Evolutionary conservation across 2,329 filamentous ascomycete genomes (phyloP), one percentile per base, ranked within the genome.

Genomic region (Phoma sp.): DNA sequence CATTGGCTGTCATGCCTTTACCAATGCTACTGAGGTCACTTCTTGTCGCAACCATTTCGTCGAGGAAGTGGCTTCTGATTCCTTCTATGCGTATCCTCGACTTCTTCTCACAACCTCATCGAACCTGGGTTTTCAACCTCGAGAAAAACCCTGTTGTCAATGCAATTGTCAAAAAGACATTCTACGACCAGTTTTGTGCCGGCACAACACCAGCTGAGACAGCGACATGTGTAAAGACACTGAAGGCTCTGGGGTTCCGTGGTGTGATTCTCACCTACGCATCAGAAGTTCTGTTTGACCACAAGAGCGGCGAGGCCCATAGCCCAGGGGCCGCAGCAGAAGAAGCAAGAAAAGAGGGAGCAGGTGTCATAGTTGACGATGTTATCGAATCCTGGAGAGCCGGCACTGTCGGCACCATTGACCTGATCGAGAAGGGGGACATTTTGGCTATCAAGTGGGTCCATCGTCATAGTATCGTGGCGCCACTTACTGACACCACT

Each of bases 111-210:
- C 72, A 74, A n/a, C 70, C 75, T 4, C 57, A 66, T 6, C 69
- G 75, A 18, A 63, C 58, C 6, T 70, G 69, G 32, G 47, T 81
- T 4, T 80, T 72, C 50, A 68, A 89, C 69, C 86, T 91, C 4
- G 90, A 96, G 67, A 80, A 78, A 44, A 96, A 96, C 68, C 85
- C 85, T 0, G 39, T 93, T 1, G 80, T 96, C n/a, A 85, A 86
- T 38, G 83, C 79, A 48, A 70, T 91, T 37, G 78, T 96, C 47
- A 91, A 91, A 70, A 84, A 87, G 69, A 95, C 90, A 0, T 90
- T 96, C 64, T 96, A 96, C 75, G 86, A 87, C 36, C 93, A 96
- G 67, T 96, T 96, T 72, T 96, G 93, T 73, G 91, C 91, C 0
- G 93, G 93, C 36, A 89, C 91, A 72, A 89, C 85, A 39, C 79